Conservation (phyloP, 768 basidiomycete genomes). For the Termitomyces sp. region DNA sequence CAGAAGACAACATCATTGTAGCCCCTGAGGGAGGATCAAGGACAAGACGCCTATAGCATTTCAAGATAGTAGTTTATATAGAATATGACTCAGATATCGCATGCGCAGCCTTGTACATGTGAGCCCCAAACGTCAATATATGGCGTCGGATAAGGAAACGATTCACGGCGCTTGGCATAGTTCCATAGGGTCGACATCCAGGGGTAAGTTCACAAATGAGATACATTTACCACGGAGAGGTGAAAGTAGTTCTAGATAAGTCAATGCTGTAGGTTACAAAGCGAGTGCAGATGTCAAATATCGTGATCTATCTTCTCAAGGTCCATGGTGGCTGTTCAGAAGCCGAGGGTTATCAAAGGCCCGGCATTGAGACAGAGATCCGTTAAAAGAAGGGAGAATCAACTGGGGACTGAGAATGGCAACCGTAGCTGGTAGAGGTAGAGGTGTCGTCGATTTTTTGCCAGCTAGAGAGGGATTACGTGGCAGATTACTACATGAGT, state of each 20-base stretch:
- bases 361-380: neutral
- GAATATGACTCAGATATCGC: neutral
- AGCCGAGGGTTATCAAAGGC: neutral
- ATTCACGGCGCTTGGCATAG: neutral
- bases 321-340: neutral
- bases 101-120: neutral
- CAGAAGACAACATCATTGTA: neutral
- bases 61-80: constrained; percentile 1
- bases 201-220: neutral
- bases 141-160: neutral
- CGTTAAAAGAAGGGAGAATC: neutral
- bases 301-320: neutral
- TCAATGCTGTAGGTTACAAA: neutral
- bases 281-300: neutral
- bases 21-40: neutral
- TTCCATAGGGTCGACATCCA: neutral
- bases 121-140: neutral
- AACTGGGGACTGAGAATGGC: no score
- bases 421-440: neutral
- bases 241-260: neutral
- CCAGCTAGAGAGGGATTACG: no score
- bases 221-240: neutral
- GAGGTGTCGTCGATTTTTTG: no score
- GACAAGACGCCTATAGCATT: neutral
- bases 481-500: no score